These are phyloP conservation scores for Saccharomycopsis babjevae DNA, from an alignment of 805 yeast species.

Conservation along the genomic window DNA sequence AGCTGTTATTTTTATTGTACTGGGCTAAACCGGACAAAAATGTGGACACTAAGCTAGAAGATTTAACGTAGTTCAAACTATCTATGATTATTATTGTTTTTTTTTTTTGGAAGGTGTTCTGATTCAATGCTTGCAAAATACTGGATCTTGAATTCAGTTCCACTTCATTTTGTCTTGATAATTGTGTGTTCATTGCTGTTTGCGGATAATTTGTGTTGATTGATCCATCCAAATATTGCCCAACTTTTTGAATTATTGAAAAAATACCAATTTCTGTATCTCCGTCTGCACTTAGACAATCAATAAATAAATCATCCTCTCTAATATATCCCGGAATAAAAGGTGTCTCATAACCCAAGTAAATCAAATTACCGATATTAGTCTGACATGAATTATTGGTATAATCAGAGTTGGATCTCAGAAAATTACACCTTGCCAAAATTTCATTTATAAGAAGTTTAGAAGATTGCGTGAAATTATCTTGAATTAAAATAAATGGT, in stretches of 20 bases:
- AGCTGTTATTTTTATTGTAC: slow-evolving; percentile 36
- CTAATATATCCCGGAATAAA: slow-evolving; percentile 40
- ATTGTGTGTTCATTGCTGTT: background rate
- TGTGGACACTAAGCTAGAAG: slow-evolving; percentile 27
- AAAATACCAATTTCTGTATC: slow-evolving; percentile 29
- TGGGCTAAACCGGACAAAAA: slow-evolving; percentile 36
- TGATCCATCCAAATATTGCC: background rate
- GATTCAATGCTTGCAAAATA: slow-evolving; percentile 21
- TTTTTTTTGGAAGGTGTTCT: slow-evolving; percentile 18
- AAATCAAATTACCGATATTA: slow-evolving; percentile 28
- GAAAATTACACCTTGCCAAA: slow-evolving; percentile 25
- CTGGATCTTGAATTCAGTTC: slow-evolving; percentile 11
- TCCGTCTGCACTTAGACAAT: slow-evolving; percentile 46
- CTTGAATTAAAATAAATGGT: slow-evolving; percentile 62
- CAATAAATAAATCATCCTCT: slow-evolving; percentile 44
- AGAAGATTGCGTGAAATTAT: slow-evolving; percentile 64
- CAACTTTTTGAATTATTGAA: background rate
- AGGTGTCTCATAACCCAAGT: slow-evolving; percentile 60
- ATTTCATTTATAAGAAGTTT: slow-evolving; percentile 48
- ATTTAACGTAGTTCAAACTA: slow-evolving; percentile 50
- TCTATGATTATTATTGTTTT: slow-evolving; percentile 51
- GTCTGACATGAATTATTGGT: background rate
- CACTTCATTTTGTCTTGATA: slow-evolving; percentile 16
- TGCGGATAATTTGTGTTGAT: slow-evolving; percentile 8
- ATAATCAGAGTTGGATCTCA: background rate